Base-by-base conservation (phyloP, 768 basidiomycete genomes). In the Strobilomyces confusus region DNA sequence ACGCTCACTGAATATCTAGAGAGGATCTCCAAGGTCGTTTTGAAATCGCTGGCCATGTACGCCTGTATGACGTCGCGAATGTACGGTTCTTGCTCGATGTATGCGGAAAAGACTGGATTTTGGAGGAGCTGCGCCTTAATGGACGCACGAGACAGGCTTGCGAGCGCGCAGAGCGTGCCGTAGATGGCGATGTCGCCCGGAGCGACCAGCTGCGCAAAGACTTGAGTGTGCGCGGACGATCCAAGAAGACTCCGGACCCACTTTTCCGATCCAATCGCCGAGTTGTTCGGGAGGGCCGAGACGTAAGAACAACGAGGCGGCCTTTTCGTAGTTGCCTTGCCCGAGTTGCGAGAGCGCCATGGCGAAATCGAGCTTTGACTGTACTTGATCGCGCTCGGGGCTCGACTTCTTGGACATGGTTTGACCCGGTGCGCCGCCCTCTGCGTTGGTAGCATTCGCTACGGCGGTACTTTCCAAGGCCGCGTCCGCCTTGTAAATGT, bases 401-500 rank as follows among this genome's bases (percentile, higher is more conserved):
- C 73, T 73, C 54, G 77, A 74, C 68, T 81, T 80, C 60, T 74
- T 77, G 43, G 65, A 70, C 29, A 70, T 63, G 8, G 61, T 19
- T 11, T 67, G 63, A 2, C 62, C 47, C 5, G 60, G 36, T n/a
- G 55, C 59, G 11, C 60, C 56, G 14, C 63, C 48, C 20, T 65
- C 67, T 25, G 58, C 56, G 17, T 70, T 58, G 11, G 69, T 59
- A 14, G 74, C 65, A 2, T 72, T 70, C 1, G 68, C 58, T 7
- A 73, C 61, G 9, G 73, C 58, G 1, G 80, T 70, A 3, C 83
- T 81, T 37, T 95, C 93, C 23, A 97, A 76, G 0, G 92, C 89
- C 0, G 91, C 86, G 55, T 97, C 94, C n/a, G 93, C 92, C 71
- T 97, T 97, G 80, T 87, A 92, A 26, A 97, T 84, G 65, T 97